These are phyloP conservation scores for Termitomyces sp. DNA, from an alignment of 768 basidiomycete genomes.

Conservation along the genomic window DNA sequence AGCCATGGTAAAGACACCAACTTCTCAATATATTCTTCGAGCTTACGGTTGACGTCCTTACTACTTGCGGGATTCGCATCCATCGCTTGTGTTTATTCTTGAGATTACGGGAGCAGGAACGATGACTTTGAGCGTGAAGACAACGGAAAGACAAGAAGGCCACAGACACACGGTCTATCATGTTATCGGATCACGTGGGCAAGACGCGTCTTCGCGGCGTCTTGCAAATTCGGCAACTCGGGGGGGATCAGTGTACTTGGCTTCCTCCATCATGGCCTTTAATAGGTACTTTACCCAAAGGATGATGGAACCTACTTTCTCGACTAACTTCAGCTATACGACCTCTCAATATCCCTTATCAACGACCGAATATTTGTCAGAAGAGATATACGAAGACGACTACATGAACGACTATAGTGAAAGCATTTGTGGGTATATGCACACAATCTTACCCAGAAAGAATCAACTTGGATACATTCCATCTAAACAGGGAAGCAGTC, in stretches of 20 bases:
- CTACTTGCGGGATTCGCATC: conserved; percentile 18
- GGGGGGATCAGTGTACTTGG: neutral
- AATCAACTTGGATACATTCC: neutral
- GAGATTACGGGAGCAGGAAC: neutral
- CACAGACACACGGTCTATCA: neutral
- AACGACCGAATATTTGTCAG: neutral
- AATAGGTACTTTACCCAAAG: conserved; percentile 3
- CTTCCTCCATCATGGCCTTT: conserved; percentile 7
- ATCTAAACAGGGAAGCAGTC: conserved; percentile 10
- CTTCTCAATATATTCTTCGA: conserved; percentile 81
- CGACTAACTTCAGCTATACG: neutral
- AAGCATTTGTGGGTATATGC: conserved; percentile 33
- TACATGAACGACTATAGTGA: conserved; percentile 19
- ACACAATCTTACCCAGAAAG: conserved; percentile 3
- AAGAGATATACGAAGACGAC: conserved; percentile 7
- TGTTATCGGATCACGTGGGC: conserved; percentile 4
- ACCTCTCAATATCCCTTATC: neutral
- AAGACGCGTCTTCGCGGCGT: neutral
- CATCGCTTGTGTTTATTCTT: conserved; percentile 14
- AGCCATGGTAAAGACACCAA: conserved; percentile 20
- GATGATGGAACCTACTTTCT: neutral
- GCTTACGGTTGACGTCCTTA: conserved; percentile 41
- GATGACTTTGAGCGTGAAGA: neutral
- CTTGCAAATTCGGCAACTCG: neutral
- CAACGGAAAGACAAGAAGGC: neutral